Evolutionary conservation across 108 stramenopile species (phyloP).

Genomic region (Nitzschia sp.): DNA sequence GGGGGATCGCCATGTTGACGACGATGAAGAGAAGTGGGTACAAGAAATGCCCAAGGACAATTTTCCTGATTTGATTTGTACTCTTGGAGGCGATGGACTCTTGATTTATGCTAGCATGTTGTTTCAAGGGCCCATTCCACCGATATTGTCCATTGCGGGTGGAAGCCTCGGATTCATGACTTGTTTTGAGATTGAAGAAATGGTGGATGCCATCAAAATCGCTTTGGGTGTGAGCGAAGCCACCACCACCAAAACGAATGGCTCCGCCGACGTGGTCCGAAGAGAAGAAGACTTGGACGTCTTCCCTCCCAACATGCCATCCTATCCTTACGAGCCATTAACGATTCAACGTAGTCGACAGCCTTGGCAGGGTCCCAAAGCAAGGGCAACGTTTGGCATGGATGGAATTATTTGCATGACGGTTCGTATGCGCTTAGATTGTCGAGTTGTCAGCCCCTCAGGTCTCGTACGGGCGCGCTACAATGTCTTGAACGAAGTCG

Average conservation of each 20-base stretch:
- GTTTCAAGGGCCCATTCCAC: constrained; percentile 80
- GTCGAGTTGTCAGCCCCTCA: constrained; percentile 71
- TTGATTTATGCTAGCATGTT: constrained; percentile 76
- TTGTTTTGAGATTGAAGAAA: constrained; percentile 79
- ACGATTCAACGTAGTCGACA: background rate
- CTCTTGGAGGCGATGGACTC: constrained; percentile 85
- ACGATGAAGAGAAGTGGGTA: constrained; percentile 29
- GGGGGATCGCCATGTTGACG: constrained; percentile 19
- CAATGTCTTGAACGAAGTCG: constrained; percentile 96
- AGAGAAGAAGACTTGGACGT: constrained; percentile 20
- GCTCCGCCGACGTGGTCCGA: background rate
- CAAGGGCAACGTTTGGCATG: constrained; percentile 61
- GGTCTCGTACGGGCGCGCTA: constrained; percentile 66
- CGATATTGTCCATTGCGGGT: constrained; percentile 86
- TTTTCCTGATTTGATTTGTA: constrained; percentile 74
- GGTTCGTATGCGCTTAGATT: constrained; percentile 91
- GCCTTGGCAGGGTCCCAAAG: background rate
- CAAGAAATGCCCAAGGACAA: constrained; percentile 13
- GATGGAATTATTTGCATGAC: constrained; percentile 77
- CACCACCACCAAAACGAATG: background rate
- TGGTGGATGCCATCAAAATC: constrained; percentile 72
- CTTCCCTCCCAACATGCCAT: constrained; percentile 44
- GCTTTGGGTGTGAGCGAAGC: constrained; percentile 55
- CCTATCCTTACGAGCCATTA: constrained; percentile 29
- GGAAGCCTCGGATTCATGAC: constrained; percentile 96